These are phyloP conservation scores for Helenozyma baotianmanensis DNA, from an alignment of 805 yeast genomes.

Conservation along the genomic window DNA sequence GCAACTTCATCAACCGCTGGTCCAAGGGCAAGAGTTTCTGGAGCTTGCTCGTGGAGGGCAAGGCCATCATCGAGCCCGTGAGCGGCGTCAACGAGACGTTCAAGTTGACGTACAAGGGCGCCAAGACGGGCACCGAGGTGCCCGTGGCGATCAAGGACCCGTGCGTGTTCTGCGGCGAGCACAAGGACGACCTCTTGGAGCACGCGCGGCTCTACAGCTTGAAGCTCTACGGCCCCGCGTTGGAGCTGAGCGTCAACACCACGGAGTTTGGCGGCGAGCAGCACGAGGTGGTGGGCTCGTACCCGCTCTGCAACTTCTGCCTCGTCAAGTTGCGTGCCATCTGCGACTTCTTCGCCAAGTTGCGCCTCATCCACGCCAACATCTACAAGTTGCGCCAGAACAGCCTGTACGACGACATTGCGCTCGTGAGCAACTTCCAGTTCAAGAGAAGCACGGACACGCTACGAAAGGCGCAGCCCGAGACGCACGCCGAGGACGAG, in stretches of 20 bases:
- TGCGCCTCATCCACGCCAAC: conserved; percentile 54
- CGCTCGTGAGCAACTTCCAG: conserved; percentile 19
- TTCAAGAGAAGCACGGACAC: conserved; percentile 22
- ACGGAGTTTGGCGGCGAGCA: conserved; percentile 17
- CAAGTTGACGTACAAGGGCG: conserved; percentile 36
- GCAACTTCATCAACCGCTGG: conserved; percentile 43
- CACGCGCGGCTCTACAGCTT: conserved; percentile 75
- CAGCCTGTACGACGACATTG: conserved; percentile 22
- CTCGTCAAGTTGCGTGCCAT: conserved; percentile 71
- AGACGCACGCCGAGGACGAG: conserved; percentile 24
- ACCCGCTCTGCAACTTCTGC: conserved; percentile 80
- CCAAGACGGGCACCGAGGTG: conserved; percentile 14
- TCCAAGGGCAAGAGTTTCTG: conserved; percentile 49
- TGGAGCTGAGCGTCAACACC: conserved; percentile 9
- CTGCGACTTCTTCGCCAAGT: conserved; percentile 76
- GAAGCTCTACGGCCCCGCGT: conserved; percentile 38
- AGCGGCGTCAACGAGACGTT: conserved; percentile 77
- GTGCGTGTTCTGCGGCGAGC: conserved; percentile 84
- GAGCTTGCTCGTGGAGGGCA: conserved; percentile 69
- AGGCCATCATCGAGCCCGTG: conserved; percentile 80
- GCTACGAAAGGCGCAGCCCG: conserved; percentile 2
- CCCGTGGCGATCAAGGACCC: conserved; percentile 74
- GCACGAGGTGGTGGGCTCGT: conserved; percentile 34
- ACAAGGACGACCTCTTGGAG: conserved; percentile 61
- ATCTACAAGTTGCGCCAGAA: conserved; percentile 53